Evolutionary conservation across 371 early-diverging fungal species (phyloP), one percentile per base, ranked within the genome.

Genomic region (Mortierella sp.): DNA sequence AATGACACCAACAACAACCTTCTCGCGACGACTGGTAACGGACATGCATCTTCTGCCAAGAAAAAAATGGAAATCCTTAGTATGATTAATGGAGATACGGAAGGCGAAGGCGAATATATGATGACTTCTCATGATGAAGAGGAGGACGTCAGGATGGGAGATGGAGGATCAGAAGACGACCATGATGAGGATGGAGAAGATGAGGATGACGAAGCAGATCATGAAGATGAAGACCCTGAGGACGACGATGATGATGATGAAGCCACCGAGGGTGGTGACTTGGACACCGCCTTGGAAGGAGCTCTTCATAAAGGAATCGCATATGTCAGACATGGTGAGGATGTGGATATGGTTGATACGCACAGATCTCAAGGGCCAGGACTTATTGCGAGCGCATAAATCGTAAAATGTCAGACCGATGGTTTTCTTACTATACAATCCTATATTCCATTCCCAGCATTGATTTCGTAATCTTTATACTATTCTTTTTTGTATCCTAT

Each of bases 51-150:
- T 24, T 11, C 57, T 24, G 24, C 26, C 5, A 68, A 39, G 12
- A 43, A 43, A 43, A 73, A 74, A 61, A 74, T 74, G 74, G 74
- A 52, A 8, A 74, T 74, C 22, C 68, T 58, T 28, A 20, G 35
- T 18, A 58, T 74, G 60, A 68, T 74, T 28, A 64, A 68, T 39
- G 72, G 60, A 18, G 61, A 67, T n/a, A 57, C 39, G 11, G 78
- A 68, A 28, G 68, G 51, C 20, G 67, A 66, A 9, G 62, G 26
- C 24, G 62, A 64, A 35, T 52, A 64, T 9, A 64, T 62, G 22
- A 55, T 66, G 55, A 64, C 68, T 20, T 72, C 72, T 14, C 72
- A 72, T 52, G 77, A 77, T 20, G 77, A 72, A 14, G 75, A 73
- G 32, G 77, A 77, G 10, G 67, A 77, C 64, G 28, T 55, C 22